Evolutionary conservation across 495 filamentous ascomycete species (phyloP), one percentile per base, ranked within the genome.

Genomic region (Cenococcum geophilum): DNA sequence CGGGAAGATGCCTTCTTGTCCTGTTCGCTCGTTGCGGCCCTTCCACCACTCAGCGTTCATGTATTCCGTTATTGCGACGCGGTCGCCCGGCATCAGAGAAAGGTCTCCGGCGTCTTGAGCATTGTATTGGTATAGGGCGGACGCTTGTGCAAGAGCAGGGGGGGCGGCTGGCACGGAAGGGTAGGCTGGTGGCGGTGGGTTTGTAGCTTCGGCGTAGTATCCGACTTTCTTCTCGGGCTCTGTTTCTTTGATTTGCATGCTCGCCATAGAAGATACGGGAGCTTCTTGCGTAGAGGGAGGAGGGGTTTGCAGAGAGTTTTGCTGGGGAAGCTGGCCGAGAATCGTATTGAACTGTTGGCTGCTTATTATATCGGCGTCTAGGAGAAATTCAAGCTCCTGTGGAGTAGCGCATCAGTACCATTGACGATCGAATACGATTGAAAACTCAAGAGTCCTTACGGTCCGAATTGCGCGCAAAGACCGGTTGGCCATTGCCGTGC

Each of bases 11-110:
- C 93, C 93, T 74, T 92, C 88, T 63, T 81, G 72, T 35, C 86
- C 87, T 16, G 89, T 95, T 12, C 89, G 84, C 64, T 83, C 75
- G 72, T 93, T 91, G 25, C 82, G 83, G 57, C 93, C 93, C 76
- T 88, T 85, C 91, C 91, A 96, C 95, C 93, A 98, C 69, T 98
- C 93, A 20, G 83, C 84, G 67, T 97, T 97, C 84, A 95, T 90
- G 75, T 96, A 89, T 71, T 96, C 89, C 51, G 82, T 78, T 25
- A 98, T 86, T 52, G 83, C 80, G 64, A 98, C 78, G 22, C 80
- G 79, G 74, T 96, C 91, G 68, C 90, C 83, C 27, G 83, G 83
- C 59, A 84, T 78, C 65, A 98, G 80, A 0, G 80, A 80, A 57
- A 92, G 78, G 72, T 97, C 93, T 40, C 89, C 88, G 5, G 84